These are phyloP conservation scores for Helenozyma baotianmanensis DNA, from an alignment of 805 yeast species.

Conservation along the genomic window DNA sequence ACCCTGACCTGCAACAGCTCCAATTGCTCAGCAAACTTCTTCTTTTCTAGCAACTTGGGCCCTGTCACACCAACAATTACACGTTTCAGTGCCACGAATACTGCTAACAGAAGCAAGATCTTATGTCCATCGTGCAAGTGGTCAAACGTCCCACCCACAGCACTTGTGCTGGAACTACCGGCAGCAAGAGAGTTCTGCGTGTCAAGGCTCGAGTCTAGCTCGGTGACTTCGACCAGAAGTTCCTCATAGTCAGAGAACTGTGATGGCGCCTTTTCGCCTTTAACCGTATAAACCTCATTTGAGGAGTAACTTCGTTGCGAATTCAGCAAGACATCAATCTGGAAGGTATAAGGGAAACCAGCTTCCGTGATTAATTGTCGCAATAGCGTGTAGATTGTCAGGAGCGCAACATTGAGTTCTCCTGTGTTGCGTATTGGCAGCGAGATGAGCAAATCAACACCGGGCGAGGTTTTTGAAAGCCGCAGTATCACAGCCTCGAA, in stretches of 20 bases:
- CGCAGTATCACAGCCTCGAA: constrained; percentile 5
- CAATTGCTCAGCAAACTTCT: constrained; percentile 63
- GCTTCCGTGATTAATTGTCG: constrained; percentile 1
- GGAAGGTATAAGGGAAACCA: constrained; percentile 23
- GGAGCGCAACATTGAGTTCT: constrained; percentile 25
- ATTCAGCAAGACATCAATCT: constrained; percentile 28
- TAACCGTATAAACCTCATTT: not conserved
- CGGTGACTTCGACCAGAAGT: not conserved
- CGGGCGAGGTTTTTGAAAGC: not conserved
- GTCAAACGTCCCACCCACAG: constrained; percentile 96
- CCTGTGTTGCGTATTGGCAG: constrained; percentile 16
- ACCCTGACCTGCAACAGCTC: constrained; percentile 56
- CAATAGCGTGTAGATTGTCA: constrained; percentile 23
- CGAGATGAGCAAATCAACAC: constrained; percentile 24
- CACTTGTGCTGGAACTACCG: constrained; percentile 21
- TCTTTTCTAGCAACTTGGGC: constrained; percentile 62
- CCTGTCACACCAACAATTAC: constrained; percentile 86
- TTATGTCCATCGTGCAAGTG: constrained; percentile 96
- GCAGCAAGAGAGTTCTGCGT: too few species aligned
- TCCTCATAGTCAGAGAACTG: not conserved
- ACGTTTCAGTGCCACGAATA: constrained; percentile 49
- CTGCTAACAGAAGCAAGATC: constrained; percentile 69
- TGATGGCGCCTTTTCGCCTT: constrained; percentile 1
- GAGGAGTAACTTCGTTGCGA: not conserved
- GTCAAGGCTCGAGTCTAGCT: too few species aligned